Evolutionary conservation across 768 basidiomycete species (phyloP), one percentile per base, ranked within the genome.

Genomic region (Hygrophorus pudorinus): DNA sequence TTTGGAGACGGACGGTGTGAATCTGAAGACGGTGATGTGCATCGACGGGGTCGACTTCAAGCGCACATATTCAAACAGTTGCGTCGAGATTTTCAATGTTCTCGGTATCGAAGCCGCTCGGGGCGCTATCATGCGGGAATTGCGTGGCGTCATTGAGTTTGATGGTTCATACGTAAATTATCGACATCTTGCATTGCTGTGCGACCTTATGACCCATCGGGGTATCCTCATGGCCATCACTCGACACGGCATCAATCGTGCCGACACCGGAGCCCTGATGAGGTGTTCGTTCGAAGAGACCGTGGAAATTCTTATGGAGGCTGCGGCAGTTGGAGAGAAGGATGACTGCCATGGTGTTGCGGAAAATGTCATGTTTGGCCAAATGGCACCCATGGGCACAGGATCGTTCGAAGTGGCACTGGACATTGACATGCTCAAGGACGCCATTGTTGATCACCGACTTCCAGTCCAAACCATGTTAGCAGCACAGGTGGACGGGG

Each of bases 141-240:
- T 99, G 37, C 84, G 94, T 50, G 76, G 81, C 45, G 96, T 98
- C 59, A 96, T 99, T 65, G 93, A 97, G 65, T 97, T 98, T 68
- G 94, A 97, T 58, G 94, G 94, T 72, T 97, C 94, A 13, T 96
- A 97, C 56, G 96, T 99, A 72, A 98, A 99, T 65, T 98, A 93
- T 64, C 81, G 96, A 44, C 96, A 99, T 64, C 74, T 98, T 39
- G 88, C 91, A 1, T 71, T 99, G n/a, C 77, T 99, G 20, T 93
- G 91, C 64, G 94, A 99, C 62, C 70, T 98, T 44, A 99, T 99
- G 96, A 98, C 93, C 9, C 89, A 94, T 56, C 86, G 90, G 34
- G 96, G 96, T 20, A 60, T 75, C 2, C 74, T 99, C 39, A 98
- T 97, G 93, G 89, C 93, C 3, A 99, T 99, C 65, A 99, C 96